Conservation (phyloP, 2,329 filamentous ascomycete genomes). For the Scedosporium aurantiacum region DNA sequence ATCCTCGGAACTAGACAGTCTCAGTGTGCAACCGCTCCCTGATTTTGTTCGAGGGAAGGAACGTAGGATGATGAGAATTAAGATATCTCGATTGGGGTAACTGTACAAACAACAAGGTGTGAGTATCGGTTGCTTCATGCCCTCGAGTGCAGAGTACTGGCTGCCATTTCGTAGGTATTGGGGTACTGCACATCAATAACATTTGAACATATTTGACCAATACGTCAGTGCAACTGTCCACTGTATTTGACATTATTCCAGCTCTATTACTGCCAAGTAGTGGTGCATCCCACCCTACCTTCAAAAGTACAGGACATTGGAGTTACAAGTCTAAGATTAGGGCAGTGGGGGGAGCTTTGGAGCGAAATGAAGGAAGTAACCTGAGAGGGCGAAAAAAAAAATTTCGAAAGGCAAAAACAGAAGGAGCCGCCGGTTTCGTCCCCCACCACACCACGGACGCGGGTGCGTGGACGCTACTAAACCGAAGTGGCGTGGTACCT, state of each 20-base stretch:
- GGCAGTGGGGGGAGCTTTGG: not conserved
- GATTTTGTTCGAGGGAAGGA: not conserved
- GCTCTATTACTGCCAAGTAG: too few relatives aligned
- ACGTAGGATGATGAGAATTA: not conserved
- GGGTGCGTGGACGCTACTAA: conserved; percentile 1
- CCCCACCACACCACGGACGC: not conserved
- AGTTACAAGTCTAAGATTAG: not conserved
- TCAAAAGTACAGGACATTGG: not conserved
- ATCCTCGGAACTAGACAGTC: not conserved
- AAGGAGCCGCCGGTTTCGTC: not conserved
- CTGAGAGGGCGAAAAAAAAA: not conserved
- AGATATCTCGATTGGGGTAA: not conserved
- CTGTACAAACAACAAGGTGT: not conserved
- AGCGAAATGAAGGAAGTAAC: not conserved
- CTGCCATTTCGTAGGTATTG: not conserved
- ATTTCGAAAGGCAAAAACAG: not conserved
- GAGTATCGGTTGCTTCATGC: not conserved
- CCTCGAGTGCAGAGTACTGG: not conserved
- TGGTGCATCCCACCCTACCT: not conserved
- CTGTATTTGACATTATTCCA: too few relatives aligned
- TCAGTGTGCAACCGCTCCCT: not conserved
- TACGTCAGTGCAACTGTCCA: too few relatives aligned
- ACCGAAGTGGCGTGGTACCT: conserved; percentile 5
- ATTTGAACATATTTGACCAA: too few relatives aligned
- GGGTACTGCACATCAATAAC: not conserved